phyloP scores from a whole-genome alignment of 371 early-diverging fungal species.

The Mucor plumbeus region DNA sequence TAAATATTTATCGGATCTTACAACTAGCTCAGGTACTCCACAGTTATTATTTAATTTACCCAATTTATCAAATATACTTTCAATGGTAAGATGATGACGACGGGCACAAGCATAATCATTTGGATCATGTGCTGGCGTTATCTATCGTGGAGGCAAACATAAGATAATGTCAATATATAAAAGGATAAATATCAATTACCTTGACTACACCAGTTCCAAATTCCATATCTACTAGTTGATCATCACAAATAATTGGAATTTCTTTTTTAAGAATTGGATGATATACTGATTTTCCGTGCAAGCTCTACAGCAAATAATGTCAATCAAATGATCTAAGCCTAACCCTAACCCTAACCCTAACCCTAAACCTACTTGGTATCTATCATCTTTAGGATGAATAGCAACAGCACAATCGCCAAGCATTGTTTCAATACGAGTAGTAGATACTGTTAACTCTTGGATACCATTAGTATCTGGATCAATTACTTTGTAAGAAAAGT shows the following conservation, averaged over 20 bases:
- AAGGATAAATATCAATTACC: slow-evolving; percentile 44
- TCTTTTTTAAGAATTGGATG: slow-evolving; percentile 85
- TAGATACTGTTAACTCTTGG: slow-evolving; percentile 84
- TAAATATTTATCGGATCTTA: slow-evolving; percentile 25
- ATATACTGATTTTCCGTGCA: slow-evolving; percentile 81
- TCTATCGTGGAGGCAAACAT: slow-evolving; percentile 41
- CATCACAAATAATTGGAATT: slow-evolving; percentile 91
- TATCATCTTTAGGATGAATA: slow-evolving; percentile 87
- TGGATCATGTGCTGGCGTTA: slow-evolving; percentile 98
- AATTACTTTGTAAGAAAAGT: slow-evolving; percentile 68
- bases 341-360: not conserved
- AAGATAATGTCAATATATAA: not conserved
- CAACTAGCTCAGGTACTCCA: slow-evolving; percentile 60
- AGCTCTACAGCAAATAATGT: slow-evolving; percentile 45
- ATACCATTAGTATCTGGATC: slow-evolving; percentile 59
- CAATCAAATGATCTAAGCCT: not conserved
- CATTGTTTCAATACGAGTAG: slow-evolving; percentile 99
- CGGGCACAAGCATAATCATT: slow-evolving; percentile 95
- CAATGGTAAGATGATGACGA: slow-evolving; percentile 81
- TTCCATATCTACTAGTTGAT: slow-evolving; percentile 86
- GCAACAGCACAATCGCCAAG: slow-evolving; percentile 98
- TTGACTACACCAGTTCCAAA: slow-evolving; percentile 99
- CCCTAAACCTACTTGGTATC: slow-evolving; percentile 67
- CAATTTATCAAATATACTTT: slow-evolving; percentile 86
- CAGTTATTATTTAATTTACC: slow-evolving; percentile 74